Conservation (phyloP, 139 green algal genomes). For the Chloropicon primus region DNA sequence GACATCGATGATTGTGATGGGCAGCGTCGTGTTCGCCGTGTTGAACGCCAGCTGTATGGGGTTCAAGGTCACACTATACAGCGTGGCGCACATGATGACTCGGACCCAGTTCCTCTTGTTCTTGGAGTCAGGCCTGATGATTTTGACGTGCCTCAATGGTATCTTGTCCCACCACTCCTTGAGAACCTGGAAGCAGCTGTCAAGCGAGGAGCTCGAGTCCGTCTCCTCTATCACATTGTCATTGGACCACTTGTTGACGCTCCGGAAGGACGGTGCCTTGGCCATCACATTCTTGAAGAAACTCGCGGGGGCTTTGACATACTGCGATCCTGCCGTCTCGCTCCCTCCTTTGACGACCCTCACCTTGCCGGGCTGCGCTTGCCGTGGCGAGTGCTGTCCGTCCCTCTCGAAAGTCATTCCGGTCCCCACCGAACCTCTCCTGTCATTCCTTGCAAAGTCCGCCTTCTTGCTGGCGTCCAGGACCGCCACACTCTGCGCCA, state of each 20-base stretch:
- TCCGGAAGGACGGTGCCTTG: background rate
- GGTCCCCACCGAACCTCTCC: background rate
- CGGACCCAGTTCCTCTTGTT: background rate
- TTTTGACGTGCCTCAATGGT: background rate
- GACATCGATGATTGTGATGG: background rate
- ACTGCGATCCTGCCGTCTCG: too few species aligned
- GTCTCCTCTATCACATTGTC: too few species aligned
- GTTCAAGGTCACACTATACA: background rate
- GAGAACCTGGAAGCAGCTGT: background rate
- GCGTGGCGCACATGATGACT: background rate
- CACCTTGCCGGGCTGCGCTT: too few species aligned
- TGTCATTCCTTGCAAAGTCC: background rate
- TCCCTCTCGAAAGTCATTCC: background rate
- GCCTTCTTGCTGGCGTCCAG: background rate
- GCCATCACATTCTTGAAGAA: background rate
- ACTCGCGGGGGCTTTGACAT: background rate
- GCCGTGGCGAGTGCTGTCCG: too few species aligned
- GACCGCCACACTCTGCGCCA: background rate
- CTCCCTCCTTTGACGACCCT: too few species aligned
- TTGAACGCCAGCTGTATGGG: background rate
- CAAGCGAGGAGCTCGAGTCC: too few species aligned
- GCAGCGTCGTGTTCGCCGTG: background rate
- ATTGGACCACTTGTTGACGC: background rate
- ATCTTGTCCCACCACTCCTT: background rate
- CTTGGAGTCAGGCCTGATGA: background rate